Base-by-base conservation (phyloP, 768 basidiomycete genomes). In the Lentinula detonsa region DNA sequence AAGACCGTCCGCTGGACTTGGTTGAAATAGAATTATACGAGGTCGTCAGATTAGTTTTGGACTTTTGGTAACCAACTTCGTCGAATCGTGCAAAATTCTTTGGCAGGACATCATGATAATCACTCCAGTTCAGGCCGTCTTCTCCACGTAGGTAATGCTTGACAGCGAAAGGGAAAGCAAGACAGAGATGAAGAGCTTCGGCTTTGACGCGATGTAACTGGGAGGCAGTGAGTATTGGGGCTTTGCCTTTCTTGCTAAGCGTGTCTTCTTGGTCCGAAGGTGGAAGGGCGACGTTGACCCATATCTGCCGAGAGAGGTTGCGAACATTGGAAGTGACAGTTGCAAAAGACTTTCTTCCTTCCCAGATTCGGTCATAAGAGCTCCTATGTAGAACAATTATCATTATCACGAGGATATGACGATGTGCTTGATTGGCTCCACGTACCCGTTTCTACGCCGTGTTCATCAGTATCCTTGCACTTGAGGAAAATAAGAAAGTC, bases 111-210 rank as follows among this genome's bases (percentile, higher is more conserved):
- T 81, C 86, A 0, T 68, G 70, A 65, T 88, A 87, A 72, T 94
- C 92, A 2, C 80, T 76, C 67, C 84, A 85, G 23, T 86, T 78
- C 8, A 84, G 71, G 2, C 93, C 91, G 68, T 91, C 91, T 65
- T 93, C 89, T 54, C 86, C 90, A 48, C 93, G 90, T 54, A 95
- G 80, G 70, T 95, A 93, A 70, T 96, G 88, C 56, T 95, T 88
- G 60, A 83, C 84, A 2, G 91, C 84, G 68, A 83, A 88, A 8
- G 85, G 85, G 69, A 91, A 93, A 5, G 85, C 81, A 7, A 88
- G 75, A 42, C 83, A 80, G 39, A 92, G 82, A 61, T 82, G 86
- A 51, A 97, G 69, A 23, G 82, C 77, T 65, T 92, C 84, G 10
- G 83, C 78, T 73, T 97, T 97, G 65, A 80, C 76, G 67, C 77